phyloP scores from a whole-genome alignment of 75 land plant species.

The Pinus albicaulis region DNA sequence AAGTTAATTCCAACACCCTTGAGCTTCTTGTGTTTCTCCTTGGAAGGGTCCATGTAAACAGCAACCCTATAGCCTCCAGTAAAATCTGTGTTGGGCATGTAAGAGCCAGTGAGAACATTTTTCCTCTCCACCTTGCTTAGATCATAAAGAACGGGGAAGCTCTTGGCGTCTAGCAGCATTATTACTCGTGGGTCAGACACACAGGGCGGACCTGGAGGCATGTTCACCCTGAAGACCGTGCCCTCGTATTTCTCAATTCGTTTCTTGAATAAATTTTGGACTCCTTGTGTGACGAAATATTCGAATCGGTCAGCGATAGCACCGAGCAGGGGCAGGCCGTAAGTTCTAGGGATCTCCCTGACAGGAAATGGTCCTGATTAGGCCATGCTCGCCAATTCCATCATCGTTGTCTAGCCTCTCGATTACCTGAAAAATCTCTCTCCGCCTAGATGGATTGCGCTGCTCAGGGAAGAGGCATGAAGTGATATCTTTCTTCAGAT shows the following conservation, averaged over 20 bases:
- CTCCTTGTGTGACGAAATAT: constrained; percentile 9
- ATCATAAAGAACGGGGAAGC: not conserved
- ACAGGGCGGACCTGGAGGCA: constrained; percentile 79
- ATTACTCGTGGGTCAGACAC: constrained; percentile 32
- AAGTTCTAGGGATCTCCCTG: constrained; percentile 33
- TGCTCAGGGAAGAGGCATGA: too few species aligned
- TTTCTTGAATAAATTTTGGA: constrained; percentile 19
- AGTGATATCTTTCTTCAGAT: too few species aligned
- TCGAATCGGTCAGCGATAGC: constrained; percentile 26
- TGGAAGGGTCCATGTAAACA: constrained; percentile 24
- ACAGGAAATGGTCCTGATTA: not conserved
- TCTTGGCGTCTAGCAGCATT: not conserved
- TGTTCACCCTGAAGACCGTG: constrained; percentile 77
- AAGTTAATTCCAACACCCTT: too few species aligned
- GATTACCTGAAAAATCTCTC: too few species aligned
- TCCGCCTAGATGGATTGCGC: too few species aligned
- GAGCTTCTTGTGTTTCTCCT: constrained; percentile 14
- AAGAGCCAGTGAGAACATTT: constrained; percentile 26
- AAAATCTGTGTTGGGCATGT: constrained; percentile 23
- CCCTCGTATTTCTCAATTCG: constrained; percentile 51
- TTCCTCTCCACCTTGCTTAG: constrained; percentile 15
- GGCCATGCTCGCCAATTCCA: not conserved
- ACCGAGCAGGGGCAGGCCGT: constrained; percentile 37
- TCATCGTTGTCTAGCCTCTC: too few species aligned
- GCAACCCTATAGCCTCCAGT: constrained; percentile 24